Base-by-base conservation (phyloP, 192 early-diverging fungal genomes). In the Dispira simplex region DNA sequence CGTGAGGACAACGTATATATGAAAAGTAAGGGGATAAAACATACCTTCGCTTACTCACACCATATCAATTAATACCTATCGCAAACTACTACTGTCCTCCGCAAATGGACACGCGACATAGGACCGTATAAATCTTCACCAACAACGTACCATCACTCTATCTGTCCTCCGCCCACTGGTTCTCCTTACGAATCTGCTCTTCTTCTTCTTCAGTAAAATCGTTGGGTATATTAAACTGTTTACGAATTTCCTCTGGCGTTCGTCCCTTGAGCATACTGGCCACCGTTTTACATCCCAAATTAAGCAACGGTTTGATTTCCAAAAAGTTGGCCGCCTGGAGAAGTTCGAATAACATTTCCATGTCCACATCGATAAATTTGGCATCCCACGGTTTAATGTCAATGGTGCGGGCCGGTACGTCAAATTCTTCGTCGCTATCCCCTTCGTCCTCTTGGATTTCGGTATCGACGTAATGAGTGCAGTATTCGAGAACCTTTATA, bases 221-320 rank as follows among this genome's bases (percentile, higher is more conserved):
- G 68, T 93, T 89, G 46, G 76, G 74, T 67, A 98, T 97, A 77
- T 99, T 97, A 77, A 99, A 99, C 70, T 87, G 90, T 66, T 85
- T 86, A 62, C 95, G 83, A 66, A 98, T 96, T 75, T 96, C 85
- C 60, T 96, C 89, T 16, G 92, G 86, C 11, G 83, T 77, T 77
- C 97, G 97, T 45, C 91, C 90, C 72, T 91, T 90, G 74, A 99
- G 88, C 90, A 95, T 91, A 70, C 95, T 96, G 59, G 96, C 96
- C 47, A 97, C 91, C 4, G 93, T 93, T 79, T 97, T 97, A 81
- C 96, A 99, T 10, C 92, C 91, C 57, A 99, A 79, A 75, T 99
- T 93, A 51, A 99, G 77, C 52, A 99, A 80, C 14, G 91, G 88
- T 74, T 95, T 96, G 68, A 97, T 97, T 73, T 97, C 97, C 63